phyloP scores from a whole-genome alignment of 768 basidiomycete genomes.

The Mycena olivaceomarginata region DNA sequence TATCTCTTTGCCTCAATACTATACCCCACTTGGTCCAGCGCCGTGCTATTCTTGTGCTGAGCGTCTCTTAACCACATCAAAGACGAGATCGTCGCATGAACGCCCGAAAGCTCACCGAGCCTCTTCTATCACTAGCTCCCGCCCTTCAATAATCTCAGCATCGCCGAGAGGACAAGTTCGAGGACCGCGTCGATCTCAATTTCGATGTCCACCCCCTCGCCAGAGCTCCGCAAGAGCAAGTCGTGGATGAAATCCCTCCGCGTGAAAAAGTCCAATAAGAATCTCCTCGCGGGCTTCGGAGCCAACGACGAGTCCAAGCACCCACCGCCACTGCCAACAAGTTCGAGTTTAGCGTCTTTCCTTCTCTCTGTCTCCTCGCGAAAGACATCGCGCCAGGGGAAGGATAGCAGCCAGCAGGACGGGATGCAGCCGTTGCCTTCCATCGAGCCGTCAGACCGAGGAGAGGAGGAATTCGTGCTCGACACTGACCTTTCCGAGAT shows the following conservation, averaged over 20 bases:
- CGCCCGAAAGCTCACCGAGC: conserved; percentile 40
- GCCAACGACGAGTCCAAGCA: conserved; percentile 55
- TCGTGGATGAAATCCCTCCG: conserved; percentile 66
- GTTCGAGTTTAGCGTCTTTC: conserved; percentile 48
- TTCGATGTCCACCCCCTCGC: conserved; percentile 45
- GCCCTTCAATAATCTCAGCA: conserved; percentile 26
- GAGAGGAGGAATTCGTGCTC: conserved; percentile 64
- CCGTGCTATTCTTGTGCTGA: no score
- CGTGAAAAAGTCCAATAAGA: conserved; percentile 63
- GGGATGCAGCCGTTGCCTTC: conserved; percentile 56
- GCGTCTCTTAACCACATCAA: no score
- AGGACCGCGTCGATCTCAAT: conserved; percentile 39
- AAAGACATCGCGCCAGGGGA: conserved; percentile 43
- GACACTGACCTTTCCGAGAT: conserved; percentile 86
- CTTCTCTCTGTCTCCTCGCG: conserved; percentile 46
- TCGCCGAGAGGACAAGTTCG: conserved; percentile 38
- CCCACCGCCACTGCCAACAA: conserved; percentile 58
- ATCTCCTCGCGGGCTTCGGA: conserved; percentile 56
- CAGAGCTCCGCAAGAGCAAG: conserved; percentile 68
- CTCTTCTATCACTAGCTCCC: conserved; percentile 39
- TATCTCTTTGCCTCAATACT: no score
- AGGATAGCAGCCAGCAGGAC: conserved; percentile 58
- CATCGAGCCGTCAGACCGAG: conserved; percentile 54
- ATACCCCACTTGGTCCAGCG: no score
- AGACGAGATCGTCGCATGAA: no score